Evolutionary conservation across 2,329 filamentous ascomycete species (phyloP), one percentile per base, ranked within the genome.

Genomic region (Rasamsonia emersonii): DNA sequence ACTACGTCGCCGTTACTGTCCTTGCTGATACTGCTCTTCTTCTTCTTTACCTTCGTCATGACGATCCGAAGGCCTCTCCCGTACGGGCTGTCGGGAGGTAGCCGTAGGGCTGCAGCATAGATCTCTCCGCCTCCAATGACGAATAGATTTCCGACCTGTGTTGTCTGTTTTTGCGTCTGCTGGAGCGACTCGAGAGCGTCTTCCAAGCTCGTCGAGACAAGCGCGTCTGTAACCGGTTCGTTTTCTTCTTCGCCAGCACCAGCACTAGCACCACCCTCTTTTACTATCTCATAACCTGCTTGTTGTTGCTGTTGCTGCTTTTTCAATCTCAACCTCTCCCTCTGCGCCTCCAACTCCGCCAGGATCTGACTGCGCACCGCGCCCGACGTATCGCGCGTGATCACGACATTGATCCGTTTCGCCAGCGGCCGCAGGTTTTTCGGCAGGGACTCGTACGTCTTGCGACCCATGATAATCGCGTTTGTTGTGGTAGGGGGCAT

Each of bases 401-500:
- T 68, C 43, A 96, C 75, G 24, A 95, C 75, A 58, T 94, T 96
- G 30, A 86, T 66, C 7, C 91, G 70, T 40, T 77, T 81, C 39
- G 76, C 79, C 19, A 98, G 69, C 11, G 91, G 91, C 2, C 86
- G 73, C 54, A 91, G 86, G 31, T 69, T 72, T 5, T 67, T 53
- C 2, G 91, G 89, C 38, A 98, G 89, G 42, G 79, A 86, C 32
- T 93, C 86, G 80, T 89, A 98, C 0, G 91, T 98, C 61, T 93
- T 95, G 51, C 91, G 82, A 38, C 91, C 91, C 91, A 98, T 98
- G 46, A 98, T 81, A 31, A 96, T 84, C 11, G 84, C 82, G 57
- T 88, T 89, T 1, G 49, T 24, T 8, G 23, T 9, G 14, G 18
- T 18, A 3, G 14, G 10, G 16, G 32, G 44, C 3, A 41, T 43